Evolutionary conservation across 2,329 filamentous ascomycete species (phyloP).

Genomic region (Diaporthe humulicola): DNA sequence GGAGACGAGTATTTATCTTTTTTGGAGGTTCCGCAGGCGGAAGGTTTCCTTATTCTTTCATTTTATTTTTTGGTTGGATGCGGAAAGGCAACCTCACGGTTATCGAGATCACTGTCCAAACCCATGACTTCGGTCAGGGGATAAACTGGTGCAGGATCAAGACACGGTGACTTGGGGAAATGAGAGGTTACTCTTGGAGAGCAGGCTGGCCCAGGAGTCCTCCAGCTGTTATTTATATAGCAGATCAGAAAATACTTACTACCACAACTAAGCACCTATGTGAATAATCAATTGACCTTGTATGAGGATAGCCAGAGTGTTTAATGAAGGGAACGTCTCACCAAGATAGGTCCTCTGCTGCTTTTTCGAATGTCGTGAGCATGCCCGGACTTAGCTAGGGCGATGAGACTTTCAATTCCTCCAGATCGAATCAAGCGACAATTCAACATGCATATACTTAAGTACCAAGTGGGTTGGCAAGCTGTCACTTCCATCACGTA

Average conservation of each 20-base stretch:
- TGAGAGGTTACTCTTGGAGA: conserved; percentile 9
- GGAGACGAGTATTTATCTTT: not conserved
- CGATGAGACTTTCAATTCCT: no score
- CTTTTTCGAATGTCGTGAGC: conserved; percentile 6
- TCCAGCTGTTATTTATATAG: not conserved
- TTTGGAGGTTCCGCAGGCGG: not conserved
- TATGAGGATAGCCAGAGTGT: not conserved
- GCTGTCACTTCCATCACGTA: no score
- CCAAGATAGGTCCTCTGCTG: conserved; percentile 13
- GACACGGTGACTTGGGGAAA: conserved; percentile 6
- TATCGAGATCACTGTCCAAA: no score
- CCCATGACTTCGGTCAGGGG: no score
- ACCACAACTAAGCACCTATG: not conserved
- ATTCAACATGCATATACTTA: not conserved
- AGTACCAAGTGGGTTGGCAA: no score
- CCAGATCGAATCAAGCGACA: not conserved
- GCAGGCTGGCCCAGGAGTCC: no score
- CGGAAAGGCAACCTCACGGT: no score
- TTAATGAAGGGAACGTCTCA: not conserved
- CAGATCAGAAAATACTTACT: accelerated
- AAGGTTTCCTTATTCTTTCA: not conserved
- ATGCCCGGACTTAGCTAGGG: no score
- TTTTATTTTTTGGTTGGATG: not conserved
- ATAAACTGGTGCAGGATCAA: no score
- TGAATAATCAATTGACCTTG: not conserved